Evolutionary conservation across 305 asterid genomes (phyloP).

Genomic region (Fraxinus xanthoxyloides): DNA sequence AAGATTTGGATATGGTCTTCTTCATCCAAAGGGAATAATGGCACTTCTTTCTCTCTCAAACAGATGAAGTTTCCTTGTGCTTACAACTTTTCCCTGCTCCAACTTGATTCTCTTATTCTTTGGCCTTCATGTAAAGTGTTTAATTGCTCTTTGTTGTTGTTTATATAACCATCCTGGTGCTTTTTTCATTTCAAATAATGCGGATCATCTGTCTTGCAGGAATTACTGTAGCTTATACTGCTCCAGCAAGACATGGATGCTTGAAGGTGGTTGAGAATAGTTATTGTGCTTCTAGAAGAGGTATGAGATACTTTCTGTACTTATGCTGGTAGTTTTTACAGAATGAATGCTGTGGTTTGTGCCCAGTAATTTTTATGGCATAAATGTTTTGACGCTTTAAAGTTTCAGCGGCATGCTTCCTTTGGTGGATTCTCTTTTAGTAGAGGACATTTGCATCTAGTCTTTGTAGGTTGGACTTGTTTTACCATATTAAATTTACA

Average conservation of each 20-base stretch:
- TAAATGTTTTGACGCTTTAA: conserved; percentile 10
- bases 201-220: conserved; percentile 45
- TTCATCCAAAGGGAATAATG: neutral
- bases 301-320: conserved; percentile 29
- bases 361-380: neutral
- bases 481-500: neutral
- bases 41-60: neutral
- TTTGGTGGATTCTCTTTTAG: conserved; percentile 4
- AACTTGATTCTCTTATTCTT: conserved; percentile 9
- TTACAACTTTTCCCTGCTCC: conserved; percentile 1
- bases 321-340: neutral
- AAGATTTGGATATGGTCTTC: neutral
- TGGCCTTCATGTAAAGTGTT: conserved; percentile 3
- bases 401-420: neutral
- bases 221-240: conserved; percentile 62
- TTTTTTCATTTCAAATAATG: conserved; percentile 13
- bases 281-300: conserved; percentile 88
- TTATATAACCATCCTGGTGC: neutral
- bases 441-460: conserved; percentile 4
- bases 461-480: neutral
- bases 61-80: neutral
- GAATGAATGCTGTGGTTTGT: neutral
- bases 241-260: conserved; percentile 82
- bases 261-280: conserved; percentile 87
- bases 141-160: neutral